phyloP scores from a whole-genome alignment of 2,329 filamentous ascomycete genomes.

The Phaeosphaeriaceae sp. region DNA sequence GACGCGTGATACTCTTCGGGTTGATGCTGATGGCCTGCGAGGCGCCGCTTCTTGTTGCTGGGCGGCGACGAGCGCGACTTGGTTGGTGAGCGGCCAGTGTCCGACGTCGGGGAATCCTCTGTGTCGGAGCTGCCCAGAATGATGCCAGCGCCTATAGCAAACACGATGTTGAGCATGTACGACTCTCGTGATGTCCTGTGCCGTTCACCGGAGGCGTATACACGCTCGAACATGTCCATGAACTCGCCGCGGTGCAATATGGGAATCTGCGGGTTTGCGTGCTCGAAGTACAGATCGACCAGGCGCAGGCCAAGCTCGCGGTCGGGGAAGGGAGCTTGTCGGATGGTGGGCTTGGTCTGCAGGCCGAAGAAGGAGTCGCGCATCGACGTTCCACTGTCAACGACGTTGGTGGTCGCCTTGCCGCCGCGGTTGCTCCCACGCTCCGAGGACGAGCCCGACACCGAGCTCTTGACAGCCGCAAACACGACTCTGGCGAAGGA shows the following conservation, averaged over 20 bases:
- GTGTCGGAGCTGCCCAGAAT: slow-evolving; percentile 69
- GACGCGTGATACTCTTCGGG: slow-evolving; percentile 97
- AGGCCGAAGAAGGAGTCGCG: slow-evolving; percentile 97
- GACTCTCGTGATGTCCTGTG: slow-evolving; percentile 77
- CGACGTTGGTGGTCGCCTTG: slow-evolving; percentile 56
- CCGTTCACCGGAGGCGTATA: slow-evolving; percentile 73
- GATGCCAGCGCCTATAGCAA: slow-evolving; percentile 92
- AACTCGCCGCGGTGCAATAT: slow-evolving; percentile 90
- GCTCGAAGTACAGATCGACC: slow-evolving; percentile 88
- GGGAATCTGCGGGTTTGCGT: slow-evolving; percentile 94
- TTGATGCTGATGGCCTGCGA: slow-evolving; percentile 68
- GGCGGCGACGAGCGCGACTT: slow-evolving; percentile 41
- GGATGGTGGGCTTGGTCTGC: slow-evolving; percentile 87
- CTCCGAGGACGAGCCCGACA: slow-evolving; percentile 64
- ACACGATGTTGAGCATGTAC: slow-evolving; percentile 97
- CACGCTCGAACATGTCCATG: slow-evolving; percentile 83
- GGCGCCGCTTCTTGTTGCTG: slow-evolving; percentile 46
- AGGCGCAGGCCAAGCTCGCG: slow-evolving; percentile 75
- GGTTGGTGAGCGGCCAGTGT: slow-evolving; percentile 34
- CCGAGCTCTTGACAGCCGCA: slow-evolving; percentile 84
- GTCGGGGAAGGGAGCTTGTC: slow-evolving; percentile 83
- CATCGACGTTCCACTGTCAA: slow-evolving; percentile 77
- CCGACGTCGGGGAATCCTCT: slow-evolving; percentile 39
- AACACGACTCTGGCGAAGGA: slow-evolving; percentile 95
- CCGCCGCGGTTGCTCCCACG: slow-evolving; percentile 67